phyloP scores from a whole-genome alignment of 2,329 filamentous ascomycete genomes.

The Arthrobotrys entomopaga region DNA sequence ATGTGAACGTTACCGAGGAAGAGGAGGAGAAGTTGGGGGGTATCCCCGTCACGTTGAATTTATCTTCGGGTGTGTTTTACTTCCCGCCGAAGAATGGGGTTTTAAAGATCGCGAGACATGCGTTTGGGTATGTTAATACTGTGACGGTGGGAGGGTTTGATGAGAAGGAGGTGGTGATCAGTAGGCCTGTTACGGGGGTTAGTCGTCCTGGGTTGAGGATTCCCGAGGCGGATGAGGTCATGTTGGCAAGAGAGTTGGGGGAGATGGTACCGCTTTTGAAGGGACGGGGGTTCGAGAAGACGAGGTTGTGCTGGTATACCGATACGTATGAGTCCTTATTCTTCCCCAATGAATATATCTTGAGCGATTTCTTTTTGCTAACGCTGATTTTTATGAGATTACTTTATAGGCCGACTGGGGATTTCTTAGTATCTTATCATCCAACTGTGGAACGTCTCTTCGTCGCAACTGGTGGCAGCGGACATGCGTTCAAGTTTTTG shows the following conservation, averaged over 20 bases:
- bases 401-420: conserved; percentile 69
- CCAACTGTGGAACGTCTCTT: conserved; percentile 71
- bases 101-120: conserved; percentile 77
- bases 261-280: conserved; percentile 72
- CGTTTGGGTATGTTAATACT: conserved; percentile 72
- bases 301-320: conserved; percentile 78
- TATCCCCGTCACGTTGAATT: conserved; percentile 78
- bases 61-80: conserved; percentile 72
- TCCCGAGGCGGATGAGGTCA: conserved; percentile 70
- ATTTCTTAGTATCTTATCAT: conserved; percentile 78
- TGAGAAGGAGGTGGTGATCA: conserved; percentile 32
- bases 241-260: conserved; percentile 71
- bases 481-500: conserved; percentile 76
- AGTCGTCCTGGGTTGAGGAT: conserved; percentile 66
- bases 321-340: conserved; percentile 73
- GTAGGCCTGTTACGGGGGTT: conserved; percentile 64
- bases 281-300: conserved; percentile 70
- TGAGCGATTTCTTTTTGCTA: background rate
- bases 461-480: conserved; percentile 72
- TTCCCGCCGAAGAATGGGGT: conserved; percentile 72
- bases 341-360: background rate
- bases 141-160: conserved; percentile 39
- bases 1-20: conserved; percentile 76
- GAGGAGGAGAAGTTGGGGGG: conserved; percentile 74
- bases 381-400: background rate